Base-by-base conservation (phyloP, 2,329 filamentous ascomycete genomes). In the Claviceps humidiphila region DNA sequence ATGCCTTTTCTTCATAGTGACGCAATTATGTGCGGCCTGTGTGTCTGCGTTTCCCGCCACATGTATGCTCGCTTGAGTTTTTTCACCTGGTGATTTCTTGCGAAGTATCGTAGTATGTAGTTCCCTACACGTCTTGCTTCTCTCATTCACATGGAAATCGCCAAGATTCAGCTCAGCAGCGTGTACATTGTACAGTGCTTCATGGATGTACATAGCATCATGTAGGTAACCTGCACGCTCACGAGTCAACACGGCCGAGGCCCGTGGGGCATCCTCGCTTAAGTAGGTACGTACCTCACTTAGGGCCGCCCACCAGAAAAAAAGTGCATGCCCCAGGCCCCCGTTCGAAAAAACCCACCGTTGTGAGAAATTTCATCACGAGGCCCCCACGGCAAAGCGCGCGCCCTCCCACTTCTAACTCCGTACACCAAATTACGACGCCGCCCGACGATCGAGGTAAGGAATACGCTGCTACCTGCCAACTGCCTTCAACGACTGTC, bases 291-390 rank as follows among this genome's bases (percentile, higher is more conserved):
- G 58, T 61, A 56, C 58, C 56, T 53, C 16, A 37, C 54, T 68
- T 70, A 71, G 68, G 69, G 68, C 64, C 68, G 64, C 65, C 67
- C 67, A 69, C 66, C 64, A 69, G 67, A 63, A 69, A 68, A 67
- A 53, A 48, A 44, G 55, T 52, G 22, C 49, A 51, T 47, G 51
- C 38, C 39, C 39, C 30, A 34, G 14, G 39, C 16, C 5, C 40
- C 40, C 17, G 14, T 44, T 16, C 3, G 13, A 20, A 14, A 65
- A 69, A 70, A 67, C 62, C 61, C 58, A 57, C 51, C 51, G 24
- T 53, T 54, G 57, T 55, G 62, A 60, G 64, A 69, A 69, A 66
- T 69, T 68, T 64, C 30, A 60, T 68, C 63, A 61, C 58, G 59
- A 58, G 8, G 42, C 42, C 41, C 42, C 42, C 42, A 17, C 22